These are phyloP conservation scores for Tolypocladium cylindrosporum DNA, from an alignment of 2,329 filamentous ascomycete genomes.

Conservation along the genomic window DNA sequence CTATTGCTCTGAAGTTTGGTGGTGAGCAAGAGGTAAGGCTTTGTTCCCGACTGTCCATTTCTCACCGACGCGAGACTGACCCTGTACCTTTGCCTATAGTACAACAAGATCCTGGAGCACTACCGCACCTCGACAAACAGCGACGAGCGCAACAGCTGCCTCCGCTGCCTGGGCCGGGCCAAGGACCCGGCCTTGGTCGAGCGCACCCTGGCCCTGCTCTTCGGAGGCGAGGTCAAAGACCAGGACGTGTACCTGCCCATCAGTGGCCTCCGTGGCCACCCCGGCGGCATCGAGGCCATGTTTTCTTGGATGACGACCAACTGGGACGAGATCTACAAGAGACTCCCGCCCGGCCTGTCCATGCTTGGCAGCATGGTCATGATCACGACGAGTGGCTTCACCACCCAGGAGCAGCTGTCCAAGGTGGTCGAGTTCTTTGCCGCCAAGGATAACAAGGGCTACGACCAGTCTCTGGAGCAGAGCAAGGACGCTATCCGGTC, in stretches of 20 bases:
- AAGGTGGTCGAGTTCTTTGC: constrained; percentile 74
- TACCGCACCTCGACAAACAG: constrained; percentile 59
- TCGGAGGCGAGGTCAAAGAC: constrained; percentile 77
- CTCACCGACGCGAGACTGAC: constrained; percentile 9
- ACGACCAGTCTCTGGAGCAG: constrained; percentile 82
- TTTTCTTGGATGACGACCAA: constrained; percentile 79
- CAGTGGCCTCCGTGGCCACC: constrained; percentile 65
- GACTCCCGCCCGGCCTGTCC: constrained; percentile 74
- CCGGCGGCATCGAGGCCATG: constrained; percentile 68
- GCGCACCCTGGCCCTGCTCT: constrained; percentile 64
- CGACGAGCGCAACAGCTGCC: constrained; percentile 85
- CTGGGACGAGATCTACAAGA: constrained; percentile 75
- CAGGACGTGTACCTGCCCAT: constrained; percentile 92
- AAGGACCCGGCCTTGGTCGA: constrained; percentile 72
- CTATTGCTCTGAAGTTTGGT: constrained; percentile 73
- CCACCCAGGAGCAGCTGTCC: constrained; percentile 62
- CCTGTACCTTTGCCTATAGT: constrained; percentile 31
- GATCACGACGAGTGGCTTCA: constrained; percentile 75
- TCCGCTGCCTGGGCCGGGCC: constrained; percentile 73
- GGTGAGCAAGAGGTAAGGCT: constrained; percentile 64
- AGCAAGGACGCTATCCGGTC: constrained; percentile 75
- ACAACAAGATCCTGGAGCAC: constrained; percentile 65
- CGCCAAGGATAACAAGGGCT: constrained; percentile 72
- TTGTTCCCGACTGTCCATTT: too few species aligned
- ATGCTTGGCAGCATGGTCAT: constrained; percentile 80